Percentiles rank a stretch among this genome's conserved stretches.
phyloP scores from a whole-genome alignment of 1,284 basidiomycete species.

The Trichosporon asahii region DNA sequence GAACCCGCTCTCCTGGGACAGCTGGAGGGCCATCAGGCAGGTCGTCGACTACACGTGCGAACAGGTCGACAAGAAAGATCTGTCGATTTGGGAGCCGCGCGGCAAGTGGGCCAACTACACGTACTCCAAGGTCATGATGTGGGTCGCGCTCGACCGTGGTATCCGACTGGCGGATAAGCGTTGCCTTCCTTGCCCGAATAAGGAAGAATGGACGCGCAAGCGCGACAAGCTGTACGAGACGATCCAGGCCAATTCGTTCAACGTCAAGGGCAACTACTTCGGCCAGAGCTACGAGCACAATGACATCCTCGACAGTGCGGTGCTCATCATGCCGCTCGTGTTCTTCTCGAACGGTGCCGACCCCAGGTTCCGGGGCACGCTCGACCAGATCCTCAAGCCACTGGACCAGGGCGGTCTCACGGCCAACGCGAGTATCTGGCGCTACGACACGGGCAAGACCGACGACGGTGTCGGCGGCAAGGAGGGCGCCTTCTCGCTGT shows the following conservation, averaged over 20 bases:
- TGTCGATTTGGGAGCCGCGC: constrained; percentile 78
- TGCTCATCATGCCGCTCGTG: constrained; percentile 53
- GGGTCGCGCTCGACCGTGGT: constrained; percentile 88
- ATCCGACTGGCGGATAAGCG: constrained; percentile 86
- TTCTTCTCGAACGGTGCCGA: constrained; percentile 82
- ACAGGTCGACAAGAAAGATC: constrained; percentile 44
- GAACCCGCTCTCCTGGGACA: constrained; percentile 62
- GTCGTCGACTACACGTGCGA: constrained; percentile 52
- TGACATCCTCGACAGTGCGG: constrained; percentile 53
- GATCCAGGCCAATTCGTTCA: constrained; percentile 62
- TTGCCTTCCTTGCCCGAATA: constrained; percentile 55
- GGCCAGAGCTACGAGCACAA: constrained; percentile 54
- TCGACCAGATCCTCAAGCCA: constrained; percentile 73
- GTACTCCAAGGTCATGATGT: constrained; percentile 91
- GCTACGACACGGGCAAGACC: constrained; percentile 70
- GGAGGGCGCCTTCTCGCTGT: constrained; percentile 63
- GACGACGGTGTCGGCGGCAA: constrained; percentile 90
- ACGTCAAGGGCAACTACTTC: constrained; percentile 48
- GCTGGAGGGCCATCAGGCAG: constrained; percentile 60
- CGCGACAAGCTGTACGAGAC: constrained; percentile 76
- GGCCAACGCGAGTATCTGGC: constrained; percentile 60
- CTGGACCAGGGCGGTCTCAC: constrained; percentile 83
- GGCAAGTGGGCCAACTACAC: constrained; percentile 76
- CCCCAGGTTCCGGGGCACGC: constrained; percentile 75
- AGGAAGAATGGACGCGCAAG: constrained; percentile 64